phyloP scores from a whole-genome alignment of 345 rosid genomes.

The Aquilaria sinensis region DNA sequence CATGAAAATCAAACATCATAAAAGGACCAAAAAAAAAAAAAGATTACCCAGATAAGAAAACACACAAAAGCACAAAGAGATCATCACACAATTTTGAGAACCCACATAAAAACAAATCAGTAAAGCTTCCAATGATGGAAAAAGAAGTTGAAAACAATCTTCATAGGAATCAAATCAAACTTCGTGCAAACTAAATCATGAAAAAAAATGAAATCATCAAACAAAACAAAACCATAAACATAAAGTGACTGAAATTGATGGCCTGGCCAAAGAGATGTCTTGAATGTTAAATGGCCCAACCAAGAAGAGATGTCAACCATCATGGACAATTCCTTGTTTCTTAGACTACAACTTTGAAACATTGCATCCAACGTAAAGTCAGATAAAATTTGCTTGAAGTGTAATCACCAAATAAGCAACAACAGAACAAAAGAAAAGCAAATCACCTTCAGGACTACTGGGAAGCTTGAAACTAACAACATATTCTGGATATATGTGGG shows the following conservation, averaged over 20 bases:
- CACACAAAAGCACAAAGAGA: too few species aligned
- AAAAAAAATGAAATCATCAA: background rate
- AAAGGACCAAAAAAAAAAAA: too few species aligned
- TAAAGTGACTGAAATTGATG: background rate
- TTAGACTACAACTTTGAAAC: conserved; percentile 19
- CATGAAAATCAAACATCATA: too few species aligned
- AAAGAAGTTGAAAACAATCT: too few species aligned
- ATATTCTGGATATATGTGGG: conserved; percentile 84
- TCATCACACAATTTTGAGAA: too few species aligned
- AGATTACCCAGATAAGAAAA: too few species aligned
- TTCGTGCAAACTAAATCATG: background rate
- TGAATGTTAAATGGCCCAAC: conserved; percentile 16
- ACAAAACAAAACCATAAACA: background rate
- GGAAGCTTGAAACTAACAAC: conserved; percentile 84
- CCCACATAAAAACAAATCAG: too few species aligned
- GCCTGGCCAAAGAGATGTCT: too few species aligned
- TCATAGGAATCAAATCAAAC: background rate
- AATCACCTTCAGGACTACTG: conserved; percentile 63
- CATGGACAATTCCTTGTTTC: conserved; percentile 25
- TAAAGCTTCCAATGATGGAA: too few species aligned
- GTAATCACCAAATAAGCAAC: background rate
- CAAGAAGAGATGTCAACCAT: conserved; percentile 32
- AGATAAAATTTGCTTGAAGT: background rate
- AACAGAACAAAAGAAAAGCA: conserved; percentile 15
- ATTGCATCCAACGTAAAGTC: conserved; percentile 9